phyloP scores from a whole-genome alignment of 2,329 filamentous ascomycete genomes.

The Fusarium drepaniforme region DNA sequence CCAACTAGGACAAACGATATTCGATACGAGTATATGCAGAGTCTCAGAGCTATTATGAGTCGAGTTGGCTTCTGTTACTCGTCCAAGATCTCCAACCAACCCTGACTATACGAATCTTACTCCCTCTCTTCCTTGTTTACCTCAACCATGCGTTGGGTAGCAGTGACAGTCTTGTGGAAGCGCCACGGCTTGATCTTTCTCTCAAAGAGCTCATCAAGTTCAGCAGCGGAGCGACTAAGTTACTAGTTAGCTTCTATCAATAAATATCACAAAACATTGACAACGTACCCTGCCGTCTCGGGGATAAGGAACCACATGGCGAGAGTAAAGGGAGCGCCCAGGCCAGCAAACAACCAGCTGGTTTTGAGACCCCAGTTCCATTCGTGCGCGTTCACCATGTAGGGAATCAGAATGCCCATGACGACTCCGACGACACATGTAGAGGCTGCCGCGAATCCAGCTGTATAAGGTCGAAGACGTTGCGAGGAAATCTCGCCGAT shows the following conservation, averaged over 20 bases:
- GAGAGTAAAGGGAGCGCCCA: conserved; percentile 38
- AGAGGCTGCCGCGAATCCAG: conserved; percentile 34
- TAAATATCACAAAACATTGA: no score
- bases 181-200: conserved; percentile 9
- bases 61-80: background rate
- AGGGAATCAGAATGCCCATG: conserved; percentile 45
- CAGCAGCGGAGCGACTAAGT: conserved; percentile 6
- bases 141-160: conserved; percentile 1
- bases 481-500: background rate
- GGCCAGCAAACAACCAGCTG: conserved; percentile 47
- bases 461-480: conserved; percentile 43
- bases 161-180: conserved; percentile 9
- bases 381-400: conserved; percentile 48
- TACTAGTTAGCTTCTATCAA: background rate
- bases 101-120: background rate
- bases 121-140: background rate
- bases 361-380: conserved; percentile 50
- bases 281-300: conserved; percentile 39
- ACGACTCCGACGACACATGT: conserved; percentile 40
- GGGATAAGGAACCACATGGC: conserved; percentile 47
- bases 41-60: background rate
- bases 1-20: background rate
- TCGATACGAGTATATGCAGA: background rate
- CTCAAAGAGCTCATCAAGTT: conserved; percentile 16
- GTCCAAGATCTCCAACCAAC: background rate